Conservation (phyloP, 2,329 filamentous ascomycete genomes). For the Biscogniauxia mediterranea region DNA sequence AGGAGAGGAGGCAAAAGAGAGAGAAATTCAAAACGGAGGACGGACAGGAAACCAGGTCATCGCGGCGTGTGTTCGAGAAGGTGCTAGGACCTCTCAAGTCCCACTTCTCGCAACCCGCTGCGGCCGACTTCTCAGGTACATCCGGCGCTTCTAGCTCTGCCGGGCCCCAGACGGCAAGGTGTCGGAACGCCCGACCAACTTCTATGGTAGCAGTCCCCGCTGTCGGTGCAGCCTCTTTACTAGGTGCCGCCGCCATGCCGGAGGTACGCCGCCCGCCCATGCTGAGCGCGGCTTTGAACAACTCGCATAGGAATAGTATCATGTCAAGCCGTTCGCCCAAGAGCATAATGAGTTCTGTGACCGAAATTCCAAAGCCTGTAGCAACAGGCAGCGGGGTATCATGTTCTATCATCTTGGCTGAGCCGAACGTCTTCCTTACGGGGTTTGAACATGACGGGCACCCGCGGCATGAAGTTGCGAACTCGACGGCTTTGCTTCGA, state of each 20-base stretch:
- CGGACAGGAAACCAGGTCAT: constrained; percentile 29
- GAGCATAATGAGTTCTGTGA: constrained; percentile 50
- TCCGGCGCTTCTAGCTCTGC: constrained; percentile 12
- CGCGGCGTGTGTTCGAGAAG: constrained; percentile 35
- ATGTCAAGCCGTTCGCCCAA: constrained; percentile 52
- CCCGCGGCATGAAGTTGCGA: constrained; percentile 53
- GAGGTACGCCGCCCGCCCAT: constrained; percentile 29
- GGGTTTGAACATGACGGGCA: constrained; percentile 73
- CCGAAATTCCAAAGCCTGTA: constrained; percentile 68
- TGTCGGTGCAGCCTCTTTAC: constrained; percentile 20
- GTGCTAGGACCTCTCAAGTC: constrained; percentile 33
- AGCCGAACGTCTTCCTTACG: constrained; percentile 76
- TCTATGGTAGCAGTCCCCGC: constrained; percentile 28
- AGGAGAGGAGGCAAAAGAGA: constrained; percentile 20
- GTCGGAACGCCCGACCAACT: constrained; percentile 16
- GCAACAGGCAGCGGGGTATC: constrained; percentile 73
- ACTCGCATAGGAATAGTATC: constrained; percentile 46
- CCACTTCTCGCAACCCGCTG: constrained; percentile 21
- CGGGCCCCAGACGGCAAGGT: constrained; percentile 13
- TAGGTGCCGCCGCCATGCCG: constrained; percentile 27
- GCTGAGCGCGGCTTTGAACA: constrained; percentile 25
- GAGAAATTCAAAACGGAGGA: constrained; percentile 21
- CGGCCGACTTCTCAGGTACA: constrained; percentile 16
- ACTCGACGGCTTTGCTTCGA: constrained; percentile 74
- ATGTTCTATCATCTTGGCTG: constrained; percentile 72